These are phyloP conservation scores for Trichosporon ovoides DNA, from an alignment of 1,284 basidiomycete genomes.

Conservation along the genomic window DNA sequence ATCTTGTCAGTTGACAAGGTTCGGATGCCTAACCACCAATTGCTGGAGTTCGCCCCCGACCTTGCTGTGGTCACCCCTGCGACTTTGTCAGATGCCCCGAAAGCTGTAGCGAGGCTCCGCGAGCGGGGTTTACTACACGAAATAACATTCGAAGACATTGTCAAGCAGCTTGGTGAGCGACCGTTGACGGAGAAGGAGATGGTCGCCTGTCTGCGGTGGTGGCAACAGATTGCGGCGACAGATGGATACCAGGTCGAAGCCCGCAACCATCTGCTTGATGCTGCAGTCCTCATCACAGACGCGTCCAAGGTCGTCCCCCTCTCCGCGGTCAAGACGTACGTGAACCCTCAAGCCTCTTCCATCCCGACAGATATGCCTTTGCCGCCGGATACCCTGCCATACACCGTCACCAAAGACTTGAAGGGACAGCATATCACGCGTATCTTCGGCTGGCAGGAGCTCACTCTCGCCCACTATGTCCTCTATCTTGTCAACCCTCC, in stretches of 20 bases:
- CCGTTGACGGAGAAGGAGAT: conserved; percentile 73
- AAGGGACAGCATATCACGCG: conserved; percentile 55
- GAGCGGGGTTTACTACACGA: conserved; percentile 66
- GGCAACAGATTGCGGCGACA: conserved; percentile 60
- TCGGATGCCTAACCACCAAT: conserved; percentile 68
- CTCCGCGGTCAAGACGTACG: conserved; percentile 63
- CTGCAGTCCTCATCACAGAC: conserved; percentile 59
- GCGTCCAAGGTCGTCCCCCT: conserved; percentile 60
- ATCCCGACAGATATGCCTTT: conserved; percentile 80
- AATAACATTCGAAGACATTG: conserved; percentile 81
- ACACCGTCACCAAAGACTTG: conserved; percentile 63
- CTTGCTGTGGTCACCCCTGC: conserved; percentile 70
- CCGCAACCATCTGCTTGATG: conserved; percentile 62
- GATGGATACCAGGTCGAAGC: conserved; percentile 50
- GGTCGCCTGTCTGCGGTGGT: conserved; percentile 82
- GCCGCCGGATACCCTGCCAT: conserved; percentile 70
- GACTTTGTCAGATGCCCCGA: conserved; percentile 60
- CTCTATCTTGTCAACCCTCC: conserved; percentile 59
- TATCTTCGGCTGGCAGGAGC: conserved; percentile 74
- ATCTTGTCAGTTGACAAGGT: conserved; percentile 66
- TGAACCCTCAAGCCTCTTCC: conserved; percentile 62
- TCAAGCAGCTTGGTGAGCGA: conserved; percentile 68
- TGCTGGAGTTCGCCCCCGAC: conserved; percentile 72
- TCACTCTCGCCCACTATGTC: conserved; percentile 73
- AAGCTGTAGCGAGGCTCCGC: conserved; percentile 64